Evolutionary conservation across 352 stramenopile species (phyloP), one percentile per base, ranked within the genome.

Genomic region (Globisporangium alternatum): DNA sequence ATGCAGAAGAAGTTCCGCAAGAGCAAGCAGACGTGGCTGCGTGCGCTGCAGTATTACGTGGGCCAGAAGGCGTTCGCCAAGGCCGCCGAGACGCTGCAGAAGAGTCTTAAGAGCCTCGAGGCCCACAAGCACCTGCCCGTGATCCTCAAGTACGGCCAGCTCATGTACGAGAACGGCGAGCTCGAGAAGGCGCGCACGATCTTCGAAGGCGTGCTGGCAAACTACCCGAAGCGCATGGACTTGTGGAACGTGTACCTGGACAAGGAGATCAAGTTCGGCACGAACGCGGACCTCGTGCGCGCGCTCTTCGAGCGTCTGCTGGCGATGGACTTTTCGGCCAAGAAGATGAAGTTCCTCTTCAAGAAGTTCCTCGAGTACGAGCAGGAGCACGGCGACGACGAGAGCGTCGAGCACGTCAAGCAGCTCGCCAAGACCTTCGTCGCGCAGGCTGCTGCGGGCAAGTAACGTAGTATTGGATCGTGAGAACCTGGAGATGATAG

Each of bases 271-370:
- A 98, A 98, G 78, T 95, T 88, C 51, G 83, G 93, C 51, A 74
- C 76, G 62, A 87, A 93, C 39, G 72, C 88, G 2, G 79, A 76
- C 1, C 74, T 88, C n/a, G 95, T 96, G 54, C 85, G 96, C 39
- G 72, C 78, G 25, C 79, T 98, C 52, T 97, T 98, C 54, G 85
- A 97, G 63, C 91, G 89, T 13, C 75, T 98, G n/a, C 62, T 98
- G 19, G 86, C 88, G 21, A 95, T 98, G 80, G 96, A 98, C 35
- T 98, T 98, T 51, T 97, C 83, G 8, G 86, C 97, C 64, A 98
- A 98, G 73, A 97, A 98, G 86, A 98, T 99, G 95, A 98, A 98
- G 78, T 97, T 95, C 65, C 69, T 98, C 63, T 99, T 99, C 81
- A 98, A 98, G 72, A 98, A 98, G 73, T 98, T 89, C 78, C 84